Conservation (phyloP, 257 asterid species). For the Nicotiana noctiflora region DNA sequence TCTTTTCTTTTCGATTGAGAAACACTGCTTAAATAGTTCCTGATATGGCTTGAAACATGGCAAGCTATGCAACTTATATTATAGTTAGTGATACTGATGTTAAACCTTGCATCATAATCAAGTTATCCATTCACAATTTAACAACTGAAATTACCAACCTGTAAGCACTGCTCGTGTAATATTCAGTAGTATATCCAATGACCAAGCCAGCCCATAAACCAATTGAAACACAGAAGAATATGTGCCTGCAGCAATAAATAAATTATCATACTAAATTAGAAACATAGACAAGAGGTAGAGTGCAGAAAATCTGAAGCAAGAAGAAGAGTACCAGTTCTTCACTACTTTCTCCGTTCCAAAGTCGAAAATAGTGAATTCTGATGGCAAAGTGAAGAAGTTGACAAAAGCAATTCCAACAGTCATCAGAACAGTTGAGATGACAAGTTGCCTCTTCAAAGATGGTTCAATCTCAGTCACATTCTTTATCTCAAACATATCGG, state of each 20-base stretch:
- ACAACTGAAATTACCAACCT: slow-evolving; percentile 20
- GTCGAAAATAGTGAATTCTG: slow-evolving; percentile 42
- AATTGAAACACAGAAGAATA: slow-evolving; percentile 47
- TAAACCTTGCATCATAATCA: background rate
- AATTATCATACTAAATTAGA: background rate
- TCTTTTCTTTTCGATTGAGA: background rate
- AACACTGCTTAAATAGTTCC: background rate
- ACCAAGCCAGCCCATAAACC: slow-evolving; percentile 63
- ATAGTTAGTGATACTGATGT: background rate
- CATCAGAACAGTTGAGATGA: slow-evolving; percentile 48
- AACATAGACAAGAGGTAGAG: background rate
- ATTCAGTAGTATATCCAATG: slow-evolving; percentile 48
- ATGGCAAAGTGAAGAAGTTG: slow-evolving; percentile 40
- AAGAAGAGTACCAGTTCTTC: slow-evolving; percentile 30
- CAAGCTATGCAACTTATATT: background rate
- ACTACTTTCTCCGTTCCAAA: slow-evolving; percentile 41
- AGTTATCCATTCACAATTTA: background rate
- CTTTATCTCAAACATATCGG: slow-evolving; percentile 40
- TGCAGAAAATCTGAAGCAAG: background rate
- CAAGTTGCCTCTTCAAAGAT: slow-evolving; percentile 46
- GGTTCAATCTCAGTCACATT: slow-evolving; percentile 44
- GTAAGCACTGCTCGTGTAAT: slow-evolving; percentile 53
- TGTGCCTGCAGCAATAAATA: slow-evolving; percentile 33
- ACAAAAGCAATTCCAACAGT: slow-evolving; percentile 42
- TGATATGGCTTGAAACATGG: background rate